Conservation (phyloP, 2,329 filamentous ascomycete genomes). For the Elsinoe batatas region DNA sequence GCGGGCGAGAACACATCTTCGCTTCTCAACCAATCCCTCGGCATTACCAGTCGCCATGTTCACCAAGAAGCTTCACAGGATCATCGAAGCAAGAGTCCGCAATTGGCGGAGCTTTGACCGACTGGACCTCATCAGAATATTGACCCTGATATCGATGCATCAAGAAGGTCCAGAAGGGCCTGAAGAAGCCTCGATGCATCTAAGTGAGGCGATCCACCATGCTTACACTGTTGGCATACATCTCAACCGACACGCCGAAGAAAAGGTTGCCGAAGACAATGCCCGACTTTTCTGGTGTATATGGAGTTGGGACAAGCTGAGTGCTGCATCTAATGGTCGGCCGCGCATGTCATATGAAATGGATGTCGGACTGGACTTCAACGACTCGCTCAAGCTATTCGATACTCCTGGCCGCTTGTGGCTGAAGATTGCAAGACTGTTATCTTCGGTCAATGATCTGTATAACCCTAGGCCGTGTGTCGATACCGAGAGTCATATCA, state of each 20-base stretch:
- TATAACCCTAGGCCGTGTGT: constrained; percentile 35
- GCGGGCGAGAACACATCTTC: constrained; percentile 32
- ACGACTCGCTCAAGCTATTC: constrained; percentile 33
- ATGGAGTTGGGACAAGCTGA: constrained; percentile 41
- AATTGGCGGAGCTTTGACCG: constrained; percentile 36
- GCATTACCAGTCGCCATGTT: constrained; percentile 34
- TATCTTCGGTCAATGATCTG: constrained; percentile 39
- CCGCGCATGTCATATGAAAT: constrained; percentile 40
- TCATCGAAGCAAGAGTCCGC: constrained; percentile 33
- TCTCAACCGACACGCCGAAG: constrained; percentile 48
- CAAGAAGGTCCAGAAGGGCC: constrained; percentile 36
- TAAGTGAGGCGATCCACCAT: constrained; percentile 41
- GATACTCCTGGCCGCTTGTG: constrained; percentile 41
- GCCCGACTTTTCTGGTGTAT: constrained; percentile 40
- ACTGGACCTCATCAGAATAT: constrained; percentile 37
- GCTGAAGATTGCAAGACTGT: constrained; percentile 35
- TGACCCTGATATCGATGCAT: constrained; percentile 39
- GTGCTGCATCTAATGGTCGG: constrained; percentile 38
- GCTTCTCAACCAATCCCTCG: constrained; percentile 27
- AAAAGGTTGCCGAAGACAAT: constrained; percentile 49
- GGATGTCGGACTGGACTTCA: constrained; percentile 36
- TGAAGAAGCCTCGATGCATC: constrained; percentile 37
- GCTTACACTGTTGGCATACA: constrained; percentile 40
- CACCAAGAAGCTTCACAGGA: constrained; percentile 35
- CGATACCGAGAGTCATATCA: constrained; percentile 13